Evolutionary conservation across 441 rosid species (phyloP), one percentile per base, ranked within the genome.

Genomic region (Capsella rubella): DNA sequence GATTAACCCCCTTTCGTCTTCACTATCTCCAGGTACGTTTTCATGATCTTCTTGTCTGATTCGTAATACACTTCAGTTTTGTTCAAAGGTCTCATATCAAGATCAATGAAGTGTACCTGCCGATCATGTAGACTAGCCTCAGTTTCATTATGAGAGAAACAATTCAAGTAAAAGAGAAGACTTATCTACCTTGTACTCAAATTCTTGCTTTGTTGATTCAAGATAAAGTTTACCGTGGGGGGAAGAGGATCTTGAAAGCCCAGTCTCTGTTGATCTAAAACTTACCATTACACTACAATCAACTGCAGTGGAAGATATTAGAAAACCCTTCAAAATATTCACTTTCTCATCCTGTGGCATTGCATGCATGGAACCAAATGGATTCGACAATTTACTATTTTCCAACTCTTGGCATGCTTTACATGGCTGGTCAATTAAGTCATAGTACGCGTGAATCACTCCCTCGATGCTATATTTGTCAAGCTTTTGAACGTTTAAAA

Each of bases 241-340:
- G 5, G 84, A 79, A 75, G 91, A 84, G 3, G 73, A 69, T 56
- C 75, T 85, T 21, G 81, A 75, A 52, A 71, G 83, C 40, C 67
- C 82, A 13, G 42, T 84, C 58, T 77, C 76, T 70, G 69, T 79
- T 46, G 82, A 83, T 82, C 84, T 86, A 77, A 91, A 89, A 78
- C 92, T 80, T 69, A 94, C 73, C 85, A 92, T 94, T 74, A 90
- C 67, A 78, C 99, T 89, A 67, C 93, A 94, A 75, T 92, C 99
- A 79, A 87, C 91, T 10, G 89, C 96, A 45, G 97, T 90, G 40
- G 95, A 84, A 72, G 98, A 80, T 69, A 87, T 76, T 75, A 94
- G 73, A 80, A 71, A 87, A 46, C 89, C 86, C 69, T 78, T 91
- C 69, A 87, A 86, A 63, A 92, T 84, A 82, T 87, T 86, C 84